A percentile compares a stretch with the other conserved stretches of the same genome.
phyloP scores from a whole-genome alignment of 2,329 filamentous ascomycete species.

The Phoma sp. region DNA sequence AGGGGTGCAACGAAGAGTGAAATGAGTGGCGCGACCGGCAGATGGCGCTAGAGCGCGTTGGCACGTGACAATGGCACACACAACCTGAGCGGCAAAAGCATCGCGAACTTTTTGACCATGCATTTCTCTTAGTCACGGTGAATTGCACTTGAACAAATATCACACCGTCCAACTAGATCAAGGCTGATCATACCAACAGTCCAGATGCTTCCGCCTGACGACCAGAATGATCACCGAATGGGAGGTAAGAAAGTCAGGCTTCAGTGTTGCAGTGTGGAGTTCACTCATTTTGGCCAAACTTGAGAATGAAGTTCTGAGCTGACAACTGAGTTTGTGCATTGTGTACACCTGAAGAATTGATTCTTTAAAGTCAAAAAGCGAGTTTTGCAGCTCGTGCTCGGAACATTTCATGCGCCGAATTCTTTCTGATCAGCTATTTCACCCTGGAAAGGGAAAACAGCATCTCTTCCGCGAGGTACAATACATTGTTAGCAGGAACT shows the following conservation, averaged over 20 bases:
- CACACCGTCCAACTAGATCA: too few relatives aligned
- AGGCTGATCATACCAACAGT: background rate
- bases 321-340: background rate
- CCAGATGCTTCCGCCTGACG: background rate
- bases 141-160: too few relatives aligned
- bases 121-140: too few relatives aligned
- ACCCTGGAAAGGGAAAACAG: background rate
- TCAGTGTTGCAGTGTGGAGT: background rate
- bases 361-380: background rate
- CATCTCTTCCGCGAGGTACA: background rate
- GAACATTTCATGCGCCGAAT: background rate
- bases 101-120: too few relatives aligned
- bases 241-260: too few relatives aligned
- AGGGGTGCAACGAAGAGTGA: background rate
- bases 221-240: background rate
- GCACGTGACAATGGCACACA: slow-evolving; percentile 1
- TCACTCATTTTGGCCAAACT: background rate
- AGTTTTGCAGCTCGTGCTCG: background rate
- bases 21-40: background rate
- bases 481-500: background rate
- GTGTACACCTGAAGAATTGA: background rate
- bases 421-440: background rate
- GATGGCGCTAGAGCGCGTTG: slow-evolving; percentile 4
- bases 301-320: background rate
- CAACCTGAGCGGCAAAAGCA: too few relatives aligned